phyloP scores from a whole-genome alignment of 164 flowering plant species.

The Akebia trifoliata region DNA sequence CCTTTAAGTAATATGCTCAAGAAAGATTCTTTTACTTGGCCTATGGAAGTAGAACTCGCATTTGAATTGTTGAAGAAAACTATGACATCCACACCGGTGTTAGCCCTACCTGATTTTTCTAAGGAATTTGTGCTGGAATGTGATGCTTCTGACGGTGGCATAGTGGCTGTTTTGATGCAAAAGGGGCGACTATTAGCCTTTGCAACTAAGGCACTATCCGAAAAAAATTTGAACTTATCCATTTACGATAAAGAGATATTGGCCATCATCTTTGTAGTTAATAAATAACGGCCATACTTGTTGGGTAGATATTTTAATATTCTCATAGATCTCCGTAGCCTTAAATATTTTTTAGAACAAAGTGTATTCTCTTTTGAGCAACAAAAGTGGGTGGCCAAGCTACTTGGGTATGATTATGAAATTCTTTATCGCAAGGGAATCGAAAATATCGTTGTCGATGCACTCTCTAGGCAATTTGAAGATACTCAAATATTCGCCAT shows the following conservation, averaged over 20 bases:
- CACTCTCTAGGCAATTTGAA: neutral
- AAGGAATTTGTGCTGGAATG: neutral
- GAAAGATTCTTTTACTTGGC: neutral
- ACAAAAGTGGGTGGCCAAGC: neutral
- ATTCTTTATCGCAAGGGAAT: neutral
- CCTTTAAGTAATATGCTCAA: neutral
- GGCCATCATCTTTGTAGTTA: neutral
- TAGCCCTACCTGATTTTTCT: neutral
- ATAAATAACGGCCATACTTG: neutral
- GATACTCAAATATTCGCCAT: neutral
- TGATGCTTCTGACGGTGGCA: neutral
- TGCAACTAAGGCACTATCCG: neutral
- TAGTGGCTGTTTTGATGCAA: neutral
- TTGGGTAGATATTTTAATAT: neutral
- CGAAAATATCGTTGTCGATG: neutral
- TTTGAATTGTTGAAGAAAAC: neutral
- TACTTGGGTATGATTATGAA: neutral
- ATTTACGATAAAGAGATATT: neutral
- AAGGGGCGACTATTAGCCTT: neutral
- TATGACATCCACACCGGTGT: neutral
- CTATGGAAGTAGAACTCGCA: neutral
- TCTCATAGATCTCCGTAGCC: neutral
- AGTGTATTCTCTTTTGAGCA: neutral
- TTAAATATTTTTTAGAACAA: neutral
- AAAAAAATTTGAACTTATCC: neutral